phyloP scores from a whole-genome alignment of 139 green algal species.

The Chlamydomonas incerta region DNA sequence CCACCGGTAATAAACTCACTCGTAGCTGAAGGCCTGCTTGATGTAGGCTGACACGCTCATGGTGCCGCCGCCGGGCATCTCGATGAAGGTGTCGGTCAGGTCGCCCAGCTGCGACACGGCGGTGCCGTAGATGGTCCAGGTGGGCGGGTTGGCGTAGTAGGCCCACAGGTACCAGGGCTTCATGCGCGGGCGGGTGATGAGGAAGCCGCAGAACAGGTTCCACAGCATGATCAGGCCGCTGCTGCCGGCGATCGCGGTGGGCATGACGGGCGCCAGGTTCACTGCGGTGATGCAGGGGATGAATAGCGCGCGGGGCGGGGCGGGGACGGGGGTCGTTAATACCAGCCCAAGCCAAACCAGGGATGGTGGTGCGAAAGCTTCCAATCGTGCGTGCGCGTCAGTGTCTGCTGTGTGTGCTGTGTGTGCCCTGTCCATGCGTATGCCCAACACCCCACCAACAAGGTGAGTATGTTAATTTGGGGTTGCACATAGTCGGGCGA shows the following conservation, averaged over 20 bases:
- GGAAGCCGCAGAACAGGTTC: constrained; percentile 45
- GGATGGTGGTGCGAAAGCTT: no score
- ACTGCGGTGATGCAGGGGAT: neutral
- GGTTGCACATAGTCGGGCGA: no score
- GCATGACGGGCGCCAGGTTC: constrained; percentile 19
- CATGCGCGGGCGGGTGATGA: constrained; percentile 7
- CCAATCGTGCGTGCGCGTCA: no score
- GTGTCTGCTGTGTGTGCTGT: no score
- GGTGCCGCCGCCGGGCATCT: neutral
- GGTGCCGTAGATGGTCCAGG: constrained; percentile 33
- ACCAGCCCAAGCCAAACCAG: no score
- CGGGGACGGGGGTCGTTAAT: no score
- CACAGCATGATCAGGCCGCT: constrained; percentile 27
- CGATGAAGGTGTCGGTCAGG: constrained; percentile 18
- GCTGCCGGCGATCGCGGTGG: constrained; percentile 27
- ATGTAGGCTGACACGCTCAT: constrained; percentile 26
- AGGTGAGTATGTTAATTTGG: no score
- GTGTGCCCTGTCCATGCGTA: no score
- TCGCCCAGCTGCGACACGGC: constrained; percentile 42
- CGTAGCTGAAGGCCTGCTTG: constrained; percentile 16
- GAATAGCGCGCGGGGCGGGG: no score
- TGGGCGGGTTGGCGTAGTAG: constrained; percentile 39
- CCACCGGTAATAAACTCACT: constrained; percentile 30
- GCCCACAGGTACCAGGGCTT: constrained; percentile 32
- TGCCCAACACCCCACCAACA: no score